Percentiles rank a stretch among this genome's conserved stretches.
These are phyloP conservation scores for Hsuehochloa calcarea DNA, from an alignment of 176 grass and related monocot species.

Conservation along the genomic window DNA sequence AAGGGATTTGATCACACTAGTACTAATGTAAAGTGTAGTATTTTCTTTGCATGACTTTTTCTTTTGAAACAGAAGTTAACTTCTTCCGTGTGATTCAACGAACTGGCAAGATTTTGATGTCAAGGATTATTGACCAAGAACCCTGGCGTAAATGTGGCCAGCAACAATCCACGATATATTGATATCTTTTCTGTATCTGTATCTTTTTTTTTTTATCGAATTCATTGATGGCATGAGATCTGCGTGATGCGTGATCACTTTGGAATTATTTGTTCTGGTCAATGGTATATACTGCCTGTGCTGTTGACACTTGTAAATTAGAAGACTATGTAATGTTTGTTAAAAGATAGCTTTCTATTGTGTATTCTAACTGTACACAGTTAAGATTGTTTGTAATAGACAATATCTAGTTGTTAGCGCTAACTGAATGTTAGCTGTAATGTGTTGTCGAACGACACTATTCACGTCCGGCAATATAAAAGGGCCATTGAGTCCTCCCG, in stretches of 20 bases:
- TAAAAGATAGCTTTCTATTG: too few species aligned
- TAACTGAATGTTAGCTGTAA: too few species aligned
- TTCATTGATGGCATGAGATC: not conserved
- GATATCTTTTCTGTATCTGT: not conserved
- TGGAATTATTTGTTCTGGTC: not conserved
- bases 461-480: too few species aligned
- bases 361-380: too few species aligned
- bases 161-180: not conserved
- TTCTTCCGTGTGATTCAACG: not conserved
- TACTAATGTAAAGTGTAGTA: not conserved
- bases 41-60: not conserved
- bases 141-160: not conserved
- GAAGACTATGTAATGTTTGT: not conserved
- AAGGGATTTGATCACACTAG: not conserved
- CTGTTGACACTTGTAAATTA: not conserved
- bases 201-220: not conserved
- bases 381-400: too few species aligned
- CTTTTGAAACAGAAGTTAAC: not conserved
- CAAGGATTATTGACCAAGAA: not conserved
- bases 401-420: too few species aligned
- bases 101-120: not conserved
- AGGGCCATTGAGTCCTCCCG: too few species aligned
- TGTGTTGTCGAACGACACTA: too few species aligned
- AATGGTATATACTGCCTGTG: not conserved
- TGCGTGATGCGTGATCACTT: not conserved